Base-by-base conservation (phyloP, 1,284 basidiomycete species). In the Phlebopus sp. region DNA sequence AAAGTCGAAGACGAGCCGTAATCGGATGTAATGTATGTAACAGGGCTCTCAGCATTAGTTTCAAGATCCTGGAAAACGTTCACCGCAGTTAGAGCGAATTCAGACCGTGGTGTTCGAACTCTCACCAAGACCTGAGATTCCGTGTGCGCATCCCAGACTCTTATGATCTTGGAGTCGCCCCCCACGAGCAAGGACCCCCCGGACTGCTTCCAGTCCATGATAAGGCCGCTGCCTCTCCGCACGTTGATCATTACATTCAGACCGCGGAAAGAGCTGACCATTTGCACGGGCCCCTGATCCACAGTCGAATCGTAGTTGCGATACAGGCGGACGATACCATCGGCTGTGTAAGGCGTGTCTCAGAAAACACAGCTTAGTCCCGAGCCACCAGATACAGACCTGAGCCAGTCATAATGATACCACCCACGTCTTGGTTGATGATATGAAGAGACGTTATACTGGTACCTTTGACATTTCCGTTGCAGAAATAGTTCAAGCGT, bases 381-480 rank as follows among this genome's bases (percentile, higher is more conserved):
- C 13, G 21, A 18, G 5, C 30, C 14, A n/a, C 42, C 32, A 42
- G 45, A 2, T 36, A 68, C 81, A 57, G 62, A 92, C 92, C 84
- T 46, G 94, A 88, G 7, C 86, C 93, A 35, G 91, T 87, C 47
- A 99, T 72, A 52, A 99, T 84, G 50, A 98, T 82, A 1, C 92
- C 92, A 17, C 92, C 90, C 10, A 93, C 89, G 52, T 97, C 94
- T 69, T 99, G 92, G 65, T 99, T 98, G 68, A 99, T 92, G 62
- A 98, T 87, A 47, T 92, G 80, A n/a, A 97, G 71, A 2, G 90
- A 86, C 0, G 96, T 97, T 54, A 98, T 92, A 51, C 81, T 85
- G 8, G 86, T 90, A 34, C 88, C 87, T 45, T 73, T 73, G 1
- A 88, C 81, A 64, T 96, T 95, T 37, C 92, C 92, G 57, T 98